Percentiles rank a stretch among this genome's conserved stretches.
These are phyloP conservation scores for Pythium plurisporium DNA, from an alignment of 352 stramenopile species.

Conservation along the genomic window DNA sequence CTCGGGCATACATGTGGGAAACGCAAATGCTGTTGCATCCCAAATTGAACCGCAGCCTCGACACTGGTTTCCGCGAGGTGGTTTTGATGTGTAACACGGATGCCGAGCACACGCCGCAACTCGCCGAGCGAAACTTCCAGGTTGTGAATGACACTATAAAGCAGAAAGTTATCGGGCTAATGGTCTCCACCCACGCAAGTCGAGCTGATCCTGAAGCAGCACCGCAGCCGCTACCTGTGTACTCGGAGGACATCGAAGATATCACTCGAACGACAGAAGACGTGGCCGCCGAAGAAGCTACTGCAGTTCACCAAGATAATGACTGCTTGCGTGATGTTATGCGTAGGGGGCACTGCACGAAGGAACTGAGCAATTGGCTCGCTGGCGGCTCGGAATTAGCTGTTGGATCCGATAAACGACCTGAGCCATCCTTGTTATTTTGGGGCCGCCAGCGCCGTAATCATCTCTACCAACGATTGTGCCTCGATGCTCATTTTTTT, in stretches of 20 bases:
- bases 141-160: not conserved
- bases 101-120: not conserved
- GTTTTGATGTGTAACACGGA: constrained; percentile 5
- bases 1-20: not conserved
- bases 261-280: not conserved
- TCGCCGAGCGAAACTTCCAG: not conserved
- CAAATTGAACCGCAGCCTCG: constrained; percentile 1
- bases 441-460: not conserved
- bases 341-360: not conserved
- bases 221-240: not conserved
- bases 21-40: constrained; percentile 10
- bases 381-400: not conserved
- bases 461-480: not conserved
- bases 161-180: not conserved
- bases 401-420: not conserved
- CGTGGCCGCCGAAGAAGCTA: not conserved
- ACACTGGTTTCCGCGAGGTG: not conserved
- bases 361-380: not conserved
- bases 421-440: not conserved
- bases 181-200: not conserved
- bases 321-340: not conserved
- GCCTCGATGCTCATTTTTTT: not conserved
- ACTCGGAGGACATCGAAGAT: constrained; percentile 4
- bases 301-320: not conserved
- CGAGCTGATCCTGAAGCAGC: not conserved